Conservation (phyloP, 805 yeast genomes). For the Ogataea sp. region DNA sequence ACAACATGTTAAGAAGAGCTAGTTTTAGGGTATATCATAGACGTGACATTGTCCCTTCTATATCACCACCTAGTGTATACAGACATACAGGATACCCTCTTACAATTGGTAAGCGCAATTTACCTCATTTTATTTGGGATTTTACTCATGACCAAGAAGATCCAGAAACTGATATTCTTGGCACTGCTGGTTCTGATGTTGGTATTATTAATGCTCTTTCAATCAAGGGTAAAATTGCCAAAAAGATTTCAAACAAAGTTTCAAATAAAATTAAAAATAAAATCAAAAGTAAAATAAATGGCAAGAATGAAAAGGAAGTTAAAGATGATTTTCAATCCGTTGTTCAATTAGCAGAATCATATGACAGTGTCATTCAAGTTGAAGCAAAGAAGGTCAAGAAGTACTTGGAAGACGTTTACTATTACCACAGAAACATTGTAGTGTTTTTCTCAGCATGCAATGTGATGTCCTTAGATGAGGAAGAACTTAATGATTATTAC, state of each 20-base stretch:
- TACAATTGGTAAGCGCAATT: conserved; percentile 5
- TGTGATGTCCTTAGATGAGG: background rate
- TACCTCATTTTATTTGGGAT: conserved; percentile 8
- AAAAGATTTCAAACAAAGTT: no score
- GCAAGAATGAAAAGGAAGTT: no score
- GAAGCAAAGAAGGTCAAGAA: no score
- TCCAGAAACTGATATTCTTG: background rate
- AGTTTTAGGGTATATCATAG: conserved; percentile 8
- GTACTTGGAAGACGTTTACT: background rate
- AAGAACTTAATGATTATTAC: no score
- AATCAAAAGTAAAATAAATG: no score
- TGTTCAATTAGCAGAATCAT: no score
- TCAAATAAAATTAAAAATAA: no score
- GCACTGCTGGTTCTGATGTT: no score
- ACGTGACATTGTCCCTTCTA: conserved; percentile 11
- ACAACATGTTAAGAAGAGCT: conserved; percentile 3
- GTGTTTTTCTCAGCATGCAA: conserved; percentile 1
- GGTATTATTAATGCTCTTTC: no score
- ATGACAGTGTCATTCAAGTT: no score
- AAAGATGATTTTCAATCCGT: no score
- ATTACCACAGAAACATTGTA: background rate
- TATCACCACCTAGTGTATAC: conserved; percentile 9
- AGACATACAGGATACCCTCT: conserved; percentile 11
- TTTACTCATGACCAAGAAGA: background rate
- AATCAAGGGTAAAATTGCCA: no score